Evolutionary conservation across 192 early-diverging fungal genomes (phyloP), one percentile per base, ranked within the genome.

Genomic region (Coemansia sp.): DNA sequence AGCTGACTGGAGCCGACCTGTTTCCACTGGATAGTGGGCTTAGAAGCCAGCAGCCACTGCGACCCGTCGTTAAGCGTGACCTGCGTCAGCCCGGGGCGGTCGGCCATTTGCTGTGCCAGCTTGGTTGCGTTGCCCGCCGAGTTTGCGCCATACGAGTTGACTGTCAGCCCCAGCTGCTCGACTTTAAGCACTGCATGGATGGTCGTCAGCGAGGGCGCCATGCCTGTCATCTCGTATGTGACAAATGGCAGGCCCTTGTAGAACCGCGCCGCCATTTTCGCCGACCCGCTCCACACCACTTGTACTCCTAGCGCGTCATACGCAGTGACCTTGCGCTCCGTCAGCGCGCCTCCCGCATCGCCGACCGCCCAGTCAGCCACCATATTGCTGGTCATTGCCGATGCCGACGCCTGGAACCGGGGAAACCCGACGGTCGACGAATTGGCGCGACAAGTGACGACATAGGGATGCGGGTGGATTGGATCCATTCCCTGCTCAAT

Each of bases 191-290:
- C 68, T 1, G 71, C 77, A 56, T 85, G 79, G 48, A 65, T 60
- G 2, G 83, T 83, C 14, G 21, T 29, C 14, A 83, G 63, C 21
- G 21, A 1, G 11, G 80, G 75, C 32, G 68, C 43, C 42, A 72
- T 62, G 40, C 38, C 26, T 8, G 65, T 59, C 57, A 83, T 67
- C 21, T 65, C 62, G 40, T 57, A 81, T 3, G 83, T 85, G 50
- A 76, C 50, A 44, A 82, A 82, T 8, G 83, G 63, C 62, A 74
- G 55, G 41, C 83, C 83, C 70, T 81, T 81, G 67, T 73, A 81
- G 67, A 83, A 80, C 29, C 76, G 56, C 10, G 83, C 64, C 2
- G 46, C 36, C 80, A 85, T 81, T 7, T 56, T 56, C 9, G 68
- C 41, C n/a, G n/a, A n/a, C n/a, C n/a, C n/a, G n/a, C n/a, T 42